Base-by-base conservation (phyloP, 371 early-diverging fungal genomes). In the Fennellomyces sp. region DNA sequence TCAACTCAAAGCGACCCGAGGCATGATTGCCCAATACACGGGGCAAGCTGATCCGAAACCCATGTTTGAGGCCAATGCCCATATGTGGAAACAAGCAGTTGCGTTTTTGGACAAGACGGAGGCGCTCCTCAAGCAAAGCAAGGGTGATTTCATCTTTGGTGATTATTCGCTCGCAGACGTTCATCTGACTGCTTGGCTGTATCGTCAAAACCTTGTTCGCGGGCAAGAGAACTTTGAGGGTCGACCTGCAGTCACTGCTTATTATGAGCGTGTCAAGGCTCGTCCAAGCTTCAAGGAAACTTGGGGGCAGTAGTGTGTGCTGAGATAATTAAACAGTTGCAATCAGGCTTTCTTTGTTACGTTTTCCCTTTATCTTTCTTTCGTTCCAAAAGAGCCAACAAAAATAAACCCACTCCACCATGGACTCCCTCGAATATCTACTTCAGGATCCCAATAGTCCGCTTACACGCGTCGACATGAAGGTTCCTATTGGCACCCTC, bases 41-140 rank as follows among this genome's bases (percentile, higher is more conserved):
- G 58, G 68, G 1, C 19, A 56, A 10, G 56, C 53, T 7, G 52
- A 66, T 38, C 52, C 69, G 11, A 45, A 58, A 6, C 21, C 27
- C 1, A 61, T 75, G 66, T 75, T 66, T 52, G 64, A 51, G 12
- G 19, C 36, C 11, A 70, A 68, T 38, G 59, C 59, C 13, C 41
- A 64, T 10, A 53, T 56, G 33, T 75, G 75, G 75, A 60, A 53
- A 23, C 13, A 33, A 19, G 69, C 54, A 11, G 29, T 31, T 17
- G 53, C 63, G 21, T 71, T 71, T 48, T 52, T 75, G 12, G 66
- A 75, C n/a, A 57, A 68, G n/a, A 61, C 58, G 4, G 75, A 75
- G 33, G n/a, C 42, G 3, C 25, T 59, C 5, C 55, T 75, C 17
- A 26, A 35, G 29, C 19, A 52, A 13, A 49, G 50, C 17, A 56